Evolutionary conservation across 352 stramenopile genomes (phyloP).

Genomic region (Phytopythium sindhum): DNA sequence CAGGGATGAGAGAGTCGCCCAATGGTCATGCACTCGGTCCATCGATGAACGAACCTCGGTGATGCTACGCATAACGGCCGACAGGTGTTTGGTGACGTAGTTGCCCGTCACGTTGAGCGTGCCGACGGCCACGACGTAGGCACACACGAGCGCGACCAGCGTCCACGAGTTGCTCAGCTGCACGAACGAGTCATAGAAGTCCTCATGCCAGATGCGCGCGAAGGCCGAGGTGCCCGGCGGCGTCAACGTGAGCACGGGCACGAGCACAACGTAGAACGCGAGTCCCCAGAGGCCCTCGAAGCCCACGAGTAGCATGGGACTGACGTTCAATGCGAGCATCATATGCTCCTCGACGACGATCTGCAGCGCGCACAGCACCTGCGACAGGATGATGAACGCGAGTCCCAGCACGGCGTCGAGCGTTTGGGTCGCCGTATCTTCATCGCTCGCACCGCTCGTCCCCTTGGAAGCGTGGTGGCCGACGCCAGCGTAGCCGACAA

Average conservation of each 20-base stretch:
- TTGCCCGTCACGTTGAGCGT: slow-evolving; percentile 81
- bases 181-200: slow-evolving; percentile 76
- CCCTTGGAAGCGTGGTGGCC: slow-evolving; percentile 17
- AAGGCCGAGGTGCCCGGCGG: slow-evolving; percentile 42
- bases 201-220: slow-evolving; percentile 76
- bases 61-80: slow-evolving; percentile 80
- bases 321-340: slow-evolving; percentile 78
- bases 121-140: slow-evolving; percentile 69
- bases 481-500: slow-evolving; percentile 71
- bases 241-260: slow-evolving; percentile 66
- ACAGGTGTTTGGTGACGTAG: slow-evolving; percentile 86
- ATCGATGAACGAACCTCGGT: slow-evolving; percentile 38
- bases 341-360: slow-evolving; percentile 91
- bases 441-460: slow-evolving; percentile 3
- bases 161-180: slow-evolving; percentile 68
- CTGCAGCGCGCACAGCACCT: slow-evolving; percentile 83
- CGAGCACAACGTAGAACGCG: slow-evolving; percentile 70
- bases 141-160: slow-evolving; percentile 52
- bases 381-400: slow-evolving; percentile 69
- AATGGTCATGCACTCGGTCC: not conserved
- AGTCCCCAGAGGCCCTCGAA: slow-evolving; percentile 87
- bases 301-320: slow-evolving; percentile 83
- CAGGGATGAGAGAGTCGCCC: slow-evolving; percentile 2
- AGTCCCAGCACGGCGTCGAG: slow-evolving; percentile 69
- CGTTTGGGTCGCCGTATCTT: slow-evolving; percentile 12